Base-by-base conservation (phyloP, 2,329 filamentous ascomycete species). In the Trichothecium roseum region DNA sequence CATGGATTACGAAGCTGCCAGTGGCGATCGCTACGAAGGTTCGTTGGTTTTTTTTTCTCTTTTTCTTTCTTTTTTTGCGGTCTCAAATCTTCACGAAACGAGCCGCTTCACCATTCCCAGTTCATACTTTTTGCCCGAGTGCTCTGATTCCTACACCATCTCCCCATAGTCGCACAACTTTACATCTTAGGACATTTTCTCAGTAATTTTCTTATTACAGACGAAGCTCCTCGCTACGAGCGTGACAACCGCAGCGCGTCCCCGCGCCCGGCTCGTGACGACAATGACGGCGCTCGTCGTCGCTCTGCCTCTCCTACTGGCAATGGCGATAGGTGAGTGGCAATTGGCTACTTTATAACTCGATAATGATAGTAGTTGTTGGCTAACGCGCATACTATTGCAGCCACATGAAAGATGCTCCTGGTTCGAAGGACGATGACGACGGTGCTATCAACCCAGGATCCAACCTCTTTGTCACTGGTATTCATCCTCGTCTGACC, bases 391-490 rank as follows among this genome's bases (percentile, higher is more conserved):
- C 7, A 22, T 12, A 15, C 12, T 15, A 9, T 36, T 34, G 34
- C 37, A 66, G 66, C 49, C 62, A 60, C 40, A 59, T 64, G 38
- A 75, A 76, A 52, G 72, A 72, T 37, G 65, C 69, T 31, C 65
- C 66, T 38, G 68, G 62, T 45, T 57, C 58, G 40, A 60, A 57
- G 44, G 59, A 62, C 28, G 85, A 76, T 42, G 86, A 93, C 49
- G 81, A 85, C 51, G 83, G 82, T 48, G 81, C 88, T 44, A 58
- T 83, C 55, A 98, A 98, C 66, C 84, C 87, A 43, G 91, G 91
- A 49, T 95, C 91, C 47, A 98, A 98, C 68, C 82, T 98, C 40
- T 98, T 98, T 60, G 91, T 98, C 47, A 98, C 91, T 44, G 91
- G 91, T 50, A 98, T 98, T 47, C 87, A 96, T 60, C 91, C 91